phyloP scores from a whole-genome alignment of 2,329 filamentous ascomycete species.

The Hymenoscyphus infarciens region DNA sequence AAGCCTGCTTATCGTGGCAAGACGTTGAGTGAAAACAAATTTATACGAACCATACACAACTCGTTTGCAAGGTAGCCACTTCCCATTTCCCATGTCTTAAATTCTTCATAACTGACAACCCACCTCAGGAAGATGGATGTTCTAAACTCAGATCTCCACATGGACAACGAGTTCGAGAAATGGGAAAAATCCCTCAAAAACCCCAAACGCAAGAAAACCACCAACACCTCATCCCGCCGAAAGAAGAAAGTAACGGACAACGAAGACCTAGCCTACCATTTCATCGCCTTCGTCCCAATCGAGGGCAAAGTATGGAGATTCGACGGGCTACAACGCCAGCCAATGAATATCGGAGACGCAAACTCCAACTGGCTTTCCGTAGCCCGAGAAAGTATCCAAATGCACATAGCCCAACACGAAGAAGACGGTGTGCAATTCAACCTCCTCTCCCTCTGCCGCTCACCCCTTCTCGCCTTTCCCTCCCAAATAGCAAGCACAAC shows the following conservation, averaged over 20 bases:
- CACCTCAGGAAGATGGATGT: slow-evolving; percentile 66
- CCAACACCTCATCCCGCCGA: slow-evolving; percentile 10
- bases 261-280: slow-evolving; percentile 72
- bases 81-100: not conserved
- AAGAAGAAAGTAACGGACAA: slow-evolving; percentile 44
- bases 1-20: slow-evolving; percentile 72
- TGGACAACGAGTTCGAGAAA: slow-evolving; percentile 50
- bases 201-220: slow-evolving; percentile 39
- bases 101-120: slow-evolving; percentile 3
- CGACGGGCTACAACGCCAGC: slow-evolving; percentile 75
- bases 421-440: slow-evolving; percentile 69
- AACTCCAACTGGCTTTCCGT: slow-evolving; percentile 62
- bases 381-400: slow-evolving; percentile 61
- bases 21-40: slow-evolving; percentile 67
- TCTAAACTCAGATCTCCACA: slow-evolving; percentile 63
- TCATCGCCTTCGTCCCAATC: slow-evolving; percentile 81
- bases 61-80: slow-evolving; percentile 67
- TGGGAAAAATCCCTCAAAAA: slow-evolving; percentile 22
- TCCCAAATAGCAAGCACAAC: slow-evolving; percentile 42
- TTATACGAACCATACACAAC: slow-evolving; percentile 81
- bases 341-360: slow-evolving; percentile 51
- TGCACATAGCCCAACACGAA: slow-evolving; percentile 64
- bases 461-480: slow-evolving; percentile 47
- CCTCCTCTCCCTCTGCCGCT: slow-evolving; percentile 69
- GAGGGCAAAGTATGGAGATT: slow-evolving; percentile 79